phyloP scores from a whole-genome alignment of 169 alveolate genomes.

The Plasmodium coatneyi region DNA sequence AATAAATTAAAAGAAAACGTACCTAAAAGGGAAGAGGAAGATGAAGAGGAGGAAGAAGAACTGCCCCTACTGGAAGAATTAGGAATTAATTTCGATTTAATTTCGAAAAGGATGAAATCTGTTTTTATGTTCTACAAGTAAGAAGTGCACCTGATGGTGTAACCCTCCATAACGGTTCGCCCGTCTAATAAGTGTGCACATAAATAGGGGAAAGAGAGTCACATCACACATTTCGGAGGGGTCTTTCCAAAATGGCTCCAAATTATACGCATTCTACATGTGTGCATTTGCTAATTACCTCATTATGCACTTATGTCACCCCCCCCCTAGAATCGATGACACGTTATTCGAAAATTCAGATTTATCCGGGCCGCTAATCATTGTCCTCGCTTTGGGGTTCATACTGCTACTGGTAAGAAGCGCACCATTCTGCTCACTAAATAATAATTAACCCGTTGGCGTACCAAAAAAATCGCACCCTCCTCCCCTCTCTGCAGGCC shows the following conservation, averaged over 20 bases:
- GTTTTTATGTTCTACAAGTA: slow-evolving; percentile 73
- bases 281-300: not conserved
- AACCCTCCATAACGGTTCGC: not conserved
- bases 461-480: not conserved
- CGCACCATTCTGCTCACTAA: not conserved
- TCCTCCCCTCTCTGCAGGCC: slow-evolving; percentile 16
- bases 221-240: too few species aligned
- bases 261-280: not conserved
- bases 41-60: slow-evolving; percentile 73
- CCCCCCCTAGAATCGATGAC: slow-evolving; percentile 36
- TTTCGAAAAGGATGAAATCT: slow-evolving; percentile 76
- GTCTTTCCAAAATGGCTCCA: not conserved
- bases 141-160: not conserved
- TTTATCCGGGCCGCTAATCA: slow-evolving; percentile 85
- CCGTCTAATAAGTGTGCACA: not conserved
- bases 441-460: not conserved
- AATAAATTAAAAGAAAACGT: not conserved
- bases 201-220: too few species aligned
- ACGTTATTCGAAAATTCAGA: slow-evolving; percentile 80
- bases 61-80: slow-evolving; percentile 78
- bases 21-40: slow-evolving; percentile 14
- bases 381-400: slow-evolving; percentile 83
- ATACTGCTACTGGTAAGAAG: slow-evolving; percentile 81
- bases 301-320: not conserved
- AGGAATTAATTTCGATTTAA: slow-evolving; percentile 77